phyloP scores from a whole-genome alignment of 805 yeast genomes.

The Ogataea trehalophila region DNA sequence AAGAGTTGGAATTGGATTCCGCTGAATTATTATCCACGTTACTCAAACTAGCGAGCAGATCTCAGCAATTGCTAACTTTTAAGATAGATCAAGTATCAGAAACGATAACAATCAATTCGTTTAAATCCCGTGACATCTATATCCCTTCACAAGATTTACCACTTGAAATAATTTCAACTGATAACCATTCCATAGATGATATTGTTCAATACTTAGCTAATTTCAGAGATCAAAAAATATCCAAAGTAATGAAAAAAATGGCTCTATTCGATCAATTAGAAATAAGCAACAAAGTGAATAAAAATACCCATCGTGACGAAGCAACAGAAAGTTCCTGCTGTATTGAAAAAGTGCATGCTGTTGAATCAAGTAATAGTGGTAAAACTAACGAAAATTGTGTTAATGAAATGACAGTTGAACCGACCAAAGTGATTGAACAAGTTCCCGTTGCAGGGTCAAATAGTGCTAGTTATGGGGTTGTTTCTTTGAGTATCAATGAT shows the following conservation, averaged over 20 bases:
- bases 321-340: too few species aligned
- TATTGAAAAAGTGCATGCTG: too few species aligned
- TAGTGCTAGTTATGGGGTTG: too few species aligned
- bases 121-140: constrained; percentile 15
- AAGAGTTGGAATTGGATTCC: background rate
- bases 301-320: too few species aligned
- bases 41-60: constrained; percentile 8
- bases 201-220: constrained; percentile 4
- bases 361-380: too few species aligned
- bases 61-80: constrained; percentile 5
- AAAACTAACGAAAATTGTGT: too few species aligned
- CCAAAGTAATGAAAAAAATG: background rate
- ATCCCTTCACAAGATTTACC: constrained; percentile 17
- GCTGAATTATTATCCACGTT: constrained; percentile 5
- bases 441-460: too few species aligned
- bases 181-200: constrained; percentile 3
- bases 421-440: too few species aligned
- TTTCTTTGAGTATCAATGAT: too few species aligned
- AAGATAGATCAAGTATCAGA: constrained; percentile 14
- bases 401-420: too few species aligned
- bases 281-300: background rate
- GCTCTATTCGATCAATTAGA: background rate
- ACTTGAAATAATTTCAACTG: constrained; percentile 1
- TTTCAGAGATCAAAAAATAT: constrained; percentile 2
- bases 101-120: constrained; percentile 4